Evolutionary conservation across 305 asterid species (phyloP), one percentile per base, ranked within the genome.

Genomic region (Striga hermonthica): DNA sequence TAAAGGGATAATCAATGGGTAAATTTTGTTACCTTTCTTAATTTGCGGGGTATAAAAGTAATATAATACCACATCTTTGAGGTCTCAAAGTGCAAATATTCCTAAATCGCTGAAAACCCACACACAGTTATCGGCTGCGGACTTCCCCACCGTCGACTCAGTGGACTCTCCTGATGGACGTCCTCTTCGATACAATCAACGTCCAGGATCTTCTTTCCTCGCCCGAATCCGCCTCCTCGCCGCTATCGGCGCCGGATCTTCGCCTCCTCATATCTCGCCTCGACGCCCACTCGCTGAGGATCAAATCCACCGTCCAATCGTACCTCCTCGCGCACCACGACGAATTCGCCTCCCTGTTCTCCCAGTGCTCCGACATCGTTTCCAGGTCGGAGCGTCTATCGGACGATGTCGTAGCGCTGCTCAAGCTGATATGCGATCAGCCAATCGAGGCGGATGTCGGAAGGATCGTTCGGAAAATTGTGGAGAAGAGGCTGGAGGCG

Each of bases 171-270:
- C 64, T 58, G 75, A 90, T 90, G 97, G 97, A 85, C 69, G 86
- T 80, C 34, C 72, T 86, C 35, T 76, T 80, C 80, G 70, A 79
- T 68, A 78, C 87, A 4, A 76, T 92, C 72, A 81, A 87, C 77
- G 86, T 87, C 68, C 92, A 85, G 11, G 95, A 87, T 75, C 98
- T 92, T 61, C 84, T 92, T 62, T 82, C 98, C 7, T 76, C 87
- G 70, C 72, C 82, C 71, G 86, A 81, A 60, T 74, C 88, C 4
- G 89, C 82, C 0, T 80, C 88, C 9, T 79, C 90, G 10, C 96
- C 93, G 40, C 68, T 92, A 9, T 84, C 96, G 38, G 87, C 97
- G 52, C 95, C 97, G 54, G 98, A 92, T 75, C 97, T 92, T 14
- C 60, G 85, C 71, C 97, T 89, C 62, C 91, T 92, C 64, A 87